A percentile compares a stretch with the other conserved stretches of the same genome.
Conservation (phyloP, 129 eudicot genomes). For the Pulicaria dysenterica region DNA sequence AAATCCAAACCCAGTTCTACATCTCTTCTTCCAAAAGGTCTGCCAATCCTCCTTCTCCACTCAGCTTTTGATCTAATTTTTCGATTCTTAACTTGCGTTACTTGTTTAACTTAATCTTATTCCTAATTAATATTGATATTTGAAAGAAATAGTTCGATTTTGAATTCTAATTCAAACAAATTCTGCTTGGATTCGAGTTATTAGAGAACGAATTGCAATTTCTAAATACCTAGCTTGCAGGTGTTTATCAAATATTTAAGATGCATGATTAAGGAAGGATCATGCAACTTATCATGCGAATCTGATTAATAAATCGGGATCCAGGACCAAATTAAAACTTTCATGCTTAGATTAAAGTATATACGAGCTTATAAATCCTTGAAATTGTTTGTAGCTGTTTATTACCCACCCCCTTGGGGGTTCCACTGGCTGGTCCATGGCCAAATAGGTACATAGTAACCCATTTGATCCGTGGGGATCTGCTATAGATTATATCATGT, state of each 20-base stretch:
- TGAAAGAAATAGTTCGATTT: background rate
- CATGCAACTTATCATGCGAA: no score
- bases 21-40: constrained; percentile 28
- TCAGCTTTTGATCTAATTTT: background rate
- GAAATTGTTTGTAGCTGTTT: no score
- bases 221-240: background rate
- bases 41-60: background rate
- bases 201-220: background rate
- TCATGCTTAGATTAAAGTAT: no score
- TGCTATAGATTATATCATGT: no score
- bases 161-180: background rate
- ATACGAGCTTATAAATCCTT: no score
- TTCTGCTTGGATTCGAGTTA: background rate
- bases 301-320: no score
- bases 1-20: constrained; percentile 41
- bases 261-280: background rate
- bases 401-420: no score
- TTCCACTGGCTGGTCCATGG: no score
- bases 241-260: no score
- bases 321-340: no score
- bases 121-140: background rate
- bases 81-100: background rate
- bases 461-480: no score
- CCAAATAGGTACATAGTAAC: no score
- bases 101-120: background rate